A percentile compares a stretch with the other conserved stretches of the same genome.
Evolutionary conservation across 768 basidiomycete species (phyloP).

Genomic region (Collybia sp.): DNA sequence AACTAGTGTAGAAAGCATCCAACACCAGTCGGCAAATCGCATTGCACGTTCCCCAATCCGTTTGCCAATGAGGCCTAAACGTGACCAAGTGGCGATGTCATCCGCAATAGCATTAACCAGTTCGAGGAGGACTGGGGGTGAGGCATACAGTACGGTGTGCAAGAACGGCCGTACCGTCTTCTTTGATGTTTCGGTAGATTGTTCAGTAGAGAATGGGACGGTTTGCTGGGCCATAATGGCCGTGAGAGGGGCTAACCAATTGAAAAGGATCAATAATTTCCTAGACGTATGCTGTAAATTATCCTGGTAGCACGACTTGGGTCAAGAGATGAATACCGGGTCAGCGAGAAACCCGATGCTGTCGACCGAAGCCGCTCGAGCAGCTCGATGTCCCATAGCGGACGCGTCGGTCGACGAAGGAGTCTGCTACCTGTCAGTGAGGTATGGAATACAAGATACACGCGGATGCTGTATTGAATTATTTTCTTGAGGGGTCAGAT

Average conservation of each 20-base stretch:
- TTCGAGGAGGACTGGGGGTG: constrained; percentile 79
- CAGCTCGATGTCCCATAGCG: constrained; percentile 53
- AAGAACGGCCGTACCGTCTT: constrained; percentile 56
- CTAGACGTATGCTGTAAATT: constrained; percentile 65
- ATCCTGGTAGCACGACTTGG: constrained; percentile 21
- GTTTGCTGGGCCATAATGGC: constrained; percentile 67
- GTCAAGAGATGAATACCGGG: constrained; percentile 3
- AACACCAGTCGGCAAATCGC: constrained; percentile 81
- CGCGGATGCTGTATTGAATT: constrained; percentile 76
- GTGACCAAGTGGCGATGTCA: constrained; percentile 74
- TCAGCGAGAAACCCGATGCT: constrained; percentile 56
- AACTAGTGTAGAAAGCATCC: constrained; percentile 76
- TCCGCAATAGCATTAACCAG: constrained; percentile 71
- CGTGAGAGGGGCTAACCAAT: constrained; percentile 77
- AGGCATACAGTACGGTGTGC: constrained; percentile 71
- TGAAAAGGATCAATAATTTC: constrained; percentile 78
- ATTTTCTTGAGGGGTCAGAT: constrained; percentile 54
- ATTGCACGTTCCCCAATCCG: constrained; percentile 64
- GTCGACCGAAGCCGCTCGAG: constrained; percentile 57
- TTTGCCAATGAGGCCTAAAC: constrained; percentile 64
- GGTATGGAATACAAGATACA: constrained; percentile 69
- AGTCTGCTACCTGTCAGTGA: constrained; percentile 41
- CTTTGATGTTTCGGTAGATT: constrained; percentile 28
- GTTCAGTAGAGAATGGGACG: constrained; percentile 53
- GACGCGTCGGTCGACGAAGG: constrained; percentile 39